Evolutionary conservation across 2,329 filamentous ascomycete genomes (phyloP).

Genomic region (Ploettnerulaceae sp.): DNA sequence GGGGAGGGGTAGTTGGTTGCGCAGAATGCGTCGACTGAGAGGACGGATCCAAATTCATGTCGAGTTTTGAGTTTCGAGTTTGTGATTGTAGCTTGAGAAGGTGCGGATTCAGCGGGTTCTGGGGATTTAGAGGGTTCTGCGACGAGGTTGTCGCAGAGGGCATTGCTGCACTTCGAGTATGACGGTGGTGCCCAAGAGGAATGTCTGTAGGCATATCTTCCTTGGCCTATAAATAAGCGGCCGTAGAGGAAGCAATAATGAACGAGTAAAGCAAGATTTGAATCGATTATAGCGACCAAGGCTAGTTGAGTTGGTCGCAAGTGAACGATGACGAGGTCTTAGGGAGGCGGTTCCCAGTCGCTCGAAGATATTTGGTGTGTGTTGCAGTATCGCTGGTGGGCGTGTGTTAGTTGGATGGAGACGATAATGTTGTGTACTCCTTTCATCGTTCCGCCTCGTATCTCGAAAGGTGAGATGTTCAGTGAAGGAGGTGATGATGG

Average conservation of each 20-base stretch:
- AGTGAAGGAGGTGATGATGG: slow-evolving; percentile 6
- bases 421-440: slow-evolving; percentile 21
- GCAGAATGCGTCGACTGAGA: slow-evolving; percentile 11
- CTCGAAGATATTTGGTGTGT: slow-evolving; percentile 20
- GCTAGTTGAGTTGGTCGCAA: slow-evolving; percentile 7
- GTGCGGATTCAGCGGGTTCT: slow-evolving; percentile 34
- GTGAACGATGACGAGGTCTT: not conserved
- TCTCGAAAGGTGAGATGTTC: slow-evolving; percentile 9
- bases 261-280: slow-evolving; percentile 20
- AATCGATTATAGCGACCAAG: slow-evolving; percentile 5
- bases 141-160: slow-evolving; percentile 25
- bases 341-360: slow-evolving; percentile 23
- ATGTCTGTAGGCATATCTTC: slow-evolving; percentile 43
- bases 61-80: slow-evolving; percentile 34
- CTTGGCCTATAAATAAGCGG: slow-evolving; percentile 44
- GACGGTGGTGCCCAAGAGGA: slow-evolving; percentile 35
- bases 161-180: slow-evolving; percentile 29
- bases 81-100: slow-evolving; percentile 39
- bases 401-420: slow-evolving; percentile 16
- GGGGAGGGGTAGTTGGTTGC: slow-evolving; percentile 32
- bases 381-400: slow-evolving; percentile 17
- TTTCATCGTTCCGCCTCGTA: slow-evolving; percentile 28
- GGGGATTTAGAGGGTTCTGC: slow-evolving; percentile 36
- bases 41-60: slow-evolving; percentile 20
- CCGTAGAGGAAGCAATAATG: slow-evolving; percentile 21